Evolutionary conservation across 108 stramenopile genomes (phyloP).

Genomic region (Cylindrotheca closterium): DNA sequence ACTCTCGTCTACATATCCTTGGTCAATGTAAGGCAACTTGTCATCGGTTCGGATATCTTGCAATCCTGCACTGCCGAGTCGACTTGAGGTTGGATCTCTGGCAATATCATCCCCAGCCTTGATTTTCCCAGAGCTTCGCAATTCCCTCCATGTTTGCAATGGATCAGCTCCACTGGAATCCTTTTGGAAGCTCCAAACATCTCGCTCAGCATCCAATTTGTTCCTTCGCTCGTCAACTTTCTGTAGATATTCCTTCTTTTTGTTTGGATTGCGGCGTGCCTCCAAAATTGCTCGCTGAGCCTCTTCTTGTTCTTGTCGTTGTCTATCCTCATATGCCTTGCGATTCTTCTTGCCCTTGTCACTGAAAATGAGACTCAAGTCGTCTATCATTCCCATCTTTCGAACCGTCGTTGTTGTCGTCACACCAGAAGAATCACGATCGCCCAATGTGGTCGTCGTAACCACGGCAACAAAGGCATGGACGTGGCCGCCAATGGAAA

Average conservation of each 20-base stretch:
- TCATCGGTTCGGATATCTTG: constrained; percentile 37
- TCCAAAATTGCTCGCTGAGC: constrained; percentile 37
- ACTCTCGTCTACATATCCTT: constrained; percentile 37
- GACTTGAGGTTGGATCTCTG: constrained; percentile 24
- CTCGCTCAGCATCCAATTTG: constrained; percentile 27
- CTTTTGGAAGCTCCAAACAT: constrained; percentile 39
- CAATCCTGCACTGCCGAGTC: constrained; percentile 42
- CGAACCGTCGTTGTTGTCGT: no score
- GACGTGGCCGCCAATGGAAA: no score
- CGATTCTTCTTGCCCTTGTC: constrained; percentile 39
- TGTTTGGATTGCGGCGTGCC: constrained; percentile 36
- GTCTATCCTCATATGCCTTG: constrained; percentile 13
- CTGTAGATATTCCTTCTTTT: constrained; percentile 32
- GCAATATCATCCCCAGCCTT: constrained; percentile 39
- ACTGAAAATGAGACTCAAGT: constrained; percentile 28
- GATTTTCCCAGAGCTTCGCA: constrained; percentile 39
- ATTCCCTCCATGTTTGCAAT: constrained; percentile 28
- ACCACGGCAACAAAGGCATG: no score
- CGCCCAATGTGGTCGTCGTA: no score
- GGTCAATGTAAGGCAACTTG: constrained; percentile 44
- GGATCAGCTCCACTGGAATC: constrained; percentile 30
- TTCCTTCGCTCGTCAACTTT: constrained; percentile 4
- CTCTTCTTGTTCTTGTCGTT: constrained; percentile 31
- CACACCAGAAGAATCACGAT: no score
- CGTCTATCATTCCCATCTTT: constrained; percentile 18